Conservation (phyloP, 192 early-diverging fungal genomes). For the Phycomyces blakesleeanus region DNA sequence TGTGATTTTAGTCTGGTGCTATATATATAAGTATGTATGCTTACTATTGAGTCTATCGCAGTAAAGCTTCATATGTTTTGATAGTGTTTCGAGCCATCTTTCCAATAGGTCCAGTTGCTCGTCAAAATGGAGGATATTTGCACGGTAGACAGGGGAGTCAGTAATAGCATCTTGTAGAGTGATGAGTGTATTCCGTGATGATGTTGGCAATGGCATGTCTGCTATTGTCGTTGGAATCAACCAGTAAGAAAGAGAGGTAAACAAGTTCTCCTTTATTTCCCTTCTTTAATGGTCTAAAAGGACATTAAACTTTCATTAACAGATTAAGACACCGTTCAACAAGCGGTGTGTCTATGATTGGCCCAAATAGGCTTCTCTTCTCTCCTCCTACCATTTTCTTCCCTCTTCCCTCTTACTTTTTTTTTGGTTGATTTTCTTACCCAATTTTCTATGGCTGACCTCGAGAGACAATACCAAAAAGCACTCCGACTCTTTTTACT, state of each 20-base stretch:
- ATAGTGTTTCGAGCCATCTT: slow-evolving; percentile 47
- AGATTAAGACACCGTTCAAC: too few relatives aligned
- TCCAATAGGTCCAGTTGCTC: slow-evolving; percentile 54
- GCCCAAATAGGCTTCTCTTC: slow-evolving; percentile 77
- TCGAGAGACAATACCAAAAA: slow-evolving; percentile 20
- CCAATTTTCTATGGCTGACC: not conserved
- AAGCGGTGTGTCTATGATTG: slow-evolving; percentile 74
- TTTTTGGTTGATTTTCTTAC: slow-evolving; percentile 73
- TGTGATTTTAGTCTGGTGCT: not conserved
- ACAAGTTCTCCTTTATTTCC: not conserved
- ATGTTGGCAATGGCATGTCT: slow-evolving; percentile 3
- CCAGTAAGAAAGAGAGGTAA: not conserved
- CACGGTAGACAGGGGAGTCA: slow-evolving; percentile 51
- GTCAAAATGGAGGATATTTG: slow-evolving; percentile 52
- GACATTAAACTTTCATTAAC: too few relatives aligned
- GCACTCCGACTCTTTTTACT: slow-evolving; percentile 27
- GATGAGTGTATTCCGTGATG: not conserved
- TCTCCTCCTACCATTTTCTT: slow-evolving; percentile 79
- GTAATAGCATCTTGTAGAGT: slow-evolving; percentile 49
- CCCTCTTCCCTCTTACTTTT: slow-evolving; percentile 73
- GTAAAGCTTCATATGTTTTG: slow-evolving; percentile 36
- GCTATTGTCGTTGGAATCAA: too few relatives aligned
- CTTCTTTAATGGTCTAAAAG: not conserved
- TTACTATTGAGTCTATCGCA: slow-evolving; percentile 41
- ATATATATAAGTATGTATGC: not conserved